Conservation (phyloP, 2,329 filamentous ascomycete genomes). For the Zarea fungicola region DNA sequence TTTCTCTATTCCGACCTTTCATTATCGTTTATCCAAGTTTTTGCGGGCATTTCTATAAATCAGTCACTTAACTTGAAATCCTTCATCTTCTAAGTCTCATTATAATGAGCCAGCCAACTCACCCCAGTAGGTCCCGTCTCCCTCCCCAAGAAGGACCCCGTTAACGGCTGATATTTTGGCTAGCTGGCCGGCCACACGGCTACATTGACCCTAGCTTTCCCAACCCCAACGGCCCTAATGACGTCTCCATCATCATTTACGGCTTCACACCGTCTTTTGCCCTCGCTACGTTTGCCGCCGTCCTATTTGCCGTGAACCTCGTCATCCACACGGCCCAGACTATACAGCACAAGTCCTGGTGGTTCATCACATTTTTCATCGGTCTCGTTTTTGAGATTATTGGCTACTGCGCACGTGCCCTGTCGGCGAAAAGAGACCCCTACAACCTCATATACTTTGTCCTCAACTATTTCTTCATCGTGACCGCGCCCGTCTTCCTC, state of each 20-base stretch:
- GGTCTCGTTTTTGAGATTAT: conserved; percentile 44
- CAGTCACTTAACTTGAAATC: too few species aligned
- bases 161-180: too few species aligned
- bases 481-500: conserved; percentile 54
- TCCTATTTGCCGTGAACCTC: conserved; percentile 38
- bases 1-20: too few species aligned
- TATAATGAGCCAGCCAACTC: background rate
- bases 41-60: too few species aligned
- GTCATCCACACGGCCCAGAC: conserved; percentile 32
- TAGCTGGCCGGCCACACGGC: conserved; percentile 20
- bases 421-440: conserved; percentile 45
- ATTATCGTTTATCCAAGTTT: too few species aligned
- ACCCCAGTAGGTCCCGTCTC: background rate
- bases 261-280: conserved; percentile 44
- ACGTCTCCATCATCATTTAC: conserved; percentile 46
- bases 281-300: conserved; percentile 37
- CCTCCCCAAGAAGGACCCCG: background rate
- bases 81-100: background rate
- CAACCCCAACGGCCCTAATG: conserved; percentile 39
- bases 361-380: conserved; percentile 40
- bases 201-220: conserved; percentile 50
- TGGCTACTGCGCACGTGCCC: conserved; percentile 43
- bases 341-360: conserved; percentile 32
- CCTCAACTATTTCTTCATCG: conserved; percentile 57
- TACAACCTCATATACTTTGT: conserved; percentile 53